Percentiles rank a stretch among this genome's conserved stretches.
phyloP scores from a whole-genome alignment of 1,284 basidiomycete species.

The Boletus holoroseus region DNA sequence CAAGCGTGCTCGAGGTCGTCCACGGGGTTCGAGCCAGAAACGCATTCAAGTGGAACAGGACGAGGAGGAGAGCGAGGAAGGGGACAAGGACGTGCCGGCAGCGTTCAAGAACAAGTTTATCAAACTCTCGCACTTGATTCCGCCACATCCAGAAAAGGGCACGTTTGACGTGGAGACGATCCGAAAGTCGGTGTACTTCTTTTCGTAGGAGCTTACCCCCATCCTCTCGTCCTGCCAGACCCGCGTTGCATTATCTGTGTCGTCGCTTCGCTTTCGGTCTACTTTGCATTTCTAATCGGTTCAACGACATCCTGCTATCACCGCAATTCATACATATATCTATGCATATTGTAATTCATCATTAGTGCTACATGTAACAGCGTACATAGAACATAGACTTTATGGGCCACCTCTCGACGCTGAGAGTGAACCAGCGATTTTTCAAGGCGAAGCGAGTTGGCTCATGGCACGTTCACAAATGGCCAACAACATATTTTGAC shows the following conservation, averaged over 20 bases:
- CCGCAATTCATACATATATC: slow-evolving; percentile 10
- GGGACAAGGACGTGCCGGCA: slow-evolving; percentile 25
- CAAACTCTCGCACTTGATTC: slow-evolving; percentile 71
- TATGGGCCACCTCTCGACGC: background rate
- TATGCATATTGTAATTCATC: slow-evolving; percentile 23
- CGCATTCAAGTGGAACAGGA: slow-evolving; percentile 11
- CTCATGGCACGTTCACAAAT: slow-evolving; percentile 25
- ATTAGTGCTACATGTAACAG: slow-evolving; percentile 13
- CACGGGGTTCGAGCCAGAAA: slow-evolving; percentile 12
- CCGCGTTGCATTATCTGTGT: background rate
- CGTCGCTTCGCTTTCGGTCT: slow-evolving; percentile 8
- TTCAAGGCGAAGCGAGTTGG: slow-evolving; percentile 7
- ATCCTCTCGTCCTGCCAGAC: too few species aligned
- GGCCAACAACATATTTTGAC: slow-evolving; percentile 28
- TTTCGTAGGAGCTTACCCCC: slow-evolving; percentile 51
- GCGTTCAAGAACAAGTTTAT: slow-evolving; percentile 61
- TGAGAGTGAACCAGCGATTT: background rate
- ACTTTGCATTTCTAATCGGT: background rate
- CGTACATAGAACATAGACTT: slow-evolving; percentile 15
- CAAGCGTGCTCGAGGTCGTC: slow-evolving; percentile 19
- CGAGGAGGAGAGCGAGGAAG: slow-evolving; percentile 14
- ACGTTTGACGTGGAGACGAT: slow-evolving; percentile 85
- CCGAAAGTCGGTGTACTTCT: slow-evolving; percentile 84
- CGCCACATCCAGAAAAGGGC: slow-evolving; percentile 82
- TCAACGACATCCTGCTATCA: background rate